phyloP scores from a whole-genome alignment of 2,329 filamentous ascomycete species.

The Aspergillus fischeri region DNA sequence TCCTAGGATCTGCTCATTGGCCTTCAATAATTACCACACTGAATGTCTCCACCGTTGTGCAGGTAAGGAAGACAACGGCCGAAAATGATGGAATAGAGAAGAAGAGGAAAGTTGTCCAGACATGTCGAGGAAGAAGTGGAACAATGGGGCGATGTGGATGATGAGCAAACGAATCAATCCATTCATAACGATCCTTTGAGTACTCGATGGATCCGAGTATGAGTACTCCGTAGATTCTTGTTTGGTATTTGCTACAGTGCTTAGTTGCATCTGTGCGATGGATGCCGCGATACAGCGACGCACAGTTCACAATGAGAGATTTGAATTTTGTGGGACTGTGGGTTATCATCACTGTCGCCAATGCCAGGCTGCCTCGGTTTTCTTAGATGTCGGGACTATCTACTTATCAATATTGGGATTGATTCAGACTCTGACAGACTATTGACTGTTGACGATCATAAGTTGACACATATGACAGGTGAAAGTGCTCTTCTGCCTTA shows the following conservation, averaged over 20 bases:
- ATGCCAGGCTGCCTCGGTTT: background rate
- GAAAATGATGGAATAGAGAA: background rate
- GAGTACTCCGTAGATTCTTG: background rate
- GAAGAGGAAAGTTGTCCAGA: background rate
- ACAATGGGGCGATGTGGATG: too few relatives aligned
- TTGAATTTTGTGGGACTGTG: background rate
- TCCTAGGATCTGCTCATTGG: background rate
- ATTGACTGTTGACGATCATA: background rate
- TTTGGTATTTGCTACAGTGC: background rate
- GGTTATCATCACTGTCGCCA: background rate
- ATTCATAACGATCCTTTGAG: background rate
- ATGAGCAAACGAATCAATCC: background rate
- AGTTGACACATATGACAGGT: background rate
- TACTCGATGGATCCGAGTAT: background rate
- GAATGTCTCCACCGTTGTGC: background rate
- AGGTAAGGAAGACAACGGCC: background rate
- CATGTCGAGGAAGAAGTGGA: background rate
- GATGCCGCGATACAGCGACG: background rate
- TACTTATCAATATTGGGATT: background rate
- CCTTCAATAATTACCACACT: background rate
- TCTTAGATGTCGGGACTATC: background rate
- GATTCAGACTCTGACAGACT: background rate
- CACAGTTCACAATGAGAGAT: background rate
- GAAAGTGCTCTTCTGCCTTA: background rate
- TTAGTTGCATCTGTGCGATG: background rate